Evolutionary conservation across 179 eudicot species (phyloP), one percentile per base, ranked within the genome.

Genomic region (Carnegiea gigantea): DNA sequence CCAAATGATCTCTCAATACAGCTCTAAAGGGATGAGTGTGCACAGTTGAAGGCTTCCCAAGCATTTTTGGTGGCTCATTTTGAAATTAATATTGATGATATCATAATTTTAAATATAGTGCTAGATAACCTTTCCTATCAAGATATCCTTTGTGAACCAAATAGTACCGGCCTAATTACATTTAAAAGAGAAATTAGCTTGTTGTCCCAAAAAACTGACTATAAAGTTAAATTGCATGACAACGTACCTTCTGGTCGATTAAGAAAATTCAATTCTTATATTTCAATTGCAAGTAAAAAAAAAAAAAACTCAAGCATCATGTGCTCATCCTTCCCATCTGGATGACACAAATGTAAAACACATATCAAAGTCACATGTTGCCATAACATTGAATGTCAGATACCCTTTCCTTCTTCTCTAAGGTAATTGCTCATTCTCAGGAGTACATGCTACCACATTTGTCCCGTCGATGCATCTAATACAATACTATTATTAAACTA

Each of bases 11-110:
- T 46, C 26, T 78, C 75, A 8, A 78, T 67, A 28, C 75, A 78
- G 67, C 75, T 68, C 24, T 75, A 21, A 44, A 67, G 64, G 28
- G 48, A 78, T 24, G 64, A 67, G 4, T 78, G 80, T 7, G 59
- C 40, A n/a, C 5, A 48, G 30, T 80, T 70, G 20, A 80, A 80
- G 21, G 14, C 2, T 38, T 79, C 82, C 49, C 13, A 21, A 20
- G 68, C 6, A 71, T 79, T 33, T 0, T 7, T 21, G 70, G 70
- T 11, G 53, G 9, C 43, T 33, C 75, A 76, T 53, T 67, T 30
- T 75, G 6, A n/a, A 81, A 77, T 70, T 77, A 76, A 21, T 46
- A 78, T 36, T 48, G 67, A 59, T 81, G 80, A 36, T 78, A 65
- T 23, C 24, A 30, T 26, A n/a, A 28, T 23, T 53, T 79, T 68